A percentile compares a stretch with the other conserved stretches of the same genome.
Evolutionary conservation across 2,329 filamentous ascomycete species (phyloP).

Genomic region (Arthrobotrys pseudoclavata): DNA sequence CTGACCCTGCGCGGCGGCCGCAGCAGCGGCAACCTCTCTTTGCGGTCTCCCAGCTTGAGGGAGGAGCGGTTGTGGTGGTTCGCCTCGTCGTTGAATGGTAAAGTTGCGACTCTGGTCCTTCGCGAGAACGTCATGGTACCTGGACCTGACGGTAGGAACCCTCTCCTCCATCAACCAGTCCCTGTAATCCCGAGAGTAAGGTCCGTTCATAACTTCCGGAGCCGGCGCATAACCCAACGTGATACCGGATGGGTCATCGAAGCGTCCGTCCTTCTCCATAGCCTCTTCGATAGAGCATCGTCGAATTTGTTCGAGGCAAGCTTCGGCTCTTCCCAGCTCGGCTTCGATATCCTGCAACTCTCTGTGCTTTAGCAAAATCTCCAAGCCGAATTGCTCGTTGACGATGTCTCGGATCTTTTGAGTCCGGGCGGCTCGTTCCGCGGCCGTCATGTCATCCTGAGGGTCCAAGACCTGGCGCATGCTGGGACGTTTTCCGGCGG

Average conservation of each 20-base stretch:
- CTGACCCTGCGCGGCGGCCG: constrained; percentile 74
- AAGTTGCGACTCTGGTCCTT: constrained; percentile 55
- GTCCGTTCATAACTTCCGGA: constrained; percentile 90
- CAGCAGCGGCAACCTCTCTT: constrained; percentile 66
- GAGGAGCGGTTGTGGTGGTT: background rate
- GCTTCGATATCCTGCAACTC: constrained; percentile 95
- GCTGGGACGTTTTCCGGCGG: constrained; percentile 57
- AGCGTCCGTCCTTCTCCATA: constrained; percentile 79
- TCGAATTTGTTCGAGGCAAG: constrained; percentile 91
- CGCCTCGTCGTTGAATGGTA: constrained; percentile 15
- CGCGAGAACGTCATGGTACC: constrained; percentile 50
- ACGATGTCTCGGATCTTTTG: constrained; percentile 78
- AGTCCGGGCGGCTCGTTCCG: constrained; percentile 65
- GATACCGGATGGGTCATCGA: constrained; percentile 61
- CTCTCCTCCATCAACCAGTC: constrained; percentile 78
- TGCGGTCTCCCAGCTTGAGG: constrained; percentile 68
- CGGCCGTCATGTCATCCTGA: constrained; percentile 35
- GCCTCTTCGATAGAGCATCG: constrained; percentile 80
- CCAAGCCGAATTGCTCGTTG: constrained; percentile 87
- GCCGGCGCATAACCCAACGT: constrained; percentile 74
- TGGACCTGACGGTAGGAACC: constrained; percentile 2
- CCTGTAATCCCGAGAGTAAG: constrained; percentile 93
- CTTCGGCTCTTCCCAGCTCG: constrained; percentile 94
- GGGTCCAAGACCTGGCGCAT: constrained; percentile 46
- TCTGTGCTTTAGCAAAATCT: constrained; percentile 93